phyloP scores from a whole-genome alignment of 345 rosid species.

The Turritis glabra region DNA sequence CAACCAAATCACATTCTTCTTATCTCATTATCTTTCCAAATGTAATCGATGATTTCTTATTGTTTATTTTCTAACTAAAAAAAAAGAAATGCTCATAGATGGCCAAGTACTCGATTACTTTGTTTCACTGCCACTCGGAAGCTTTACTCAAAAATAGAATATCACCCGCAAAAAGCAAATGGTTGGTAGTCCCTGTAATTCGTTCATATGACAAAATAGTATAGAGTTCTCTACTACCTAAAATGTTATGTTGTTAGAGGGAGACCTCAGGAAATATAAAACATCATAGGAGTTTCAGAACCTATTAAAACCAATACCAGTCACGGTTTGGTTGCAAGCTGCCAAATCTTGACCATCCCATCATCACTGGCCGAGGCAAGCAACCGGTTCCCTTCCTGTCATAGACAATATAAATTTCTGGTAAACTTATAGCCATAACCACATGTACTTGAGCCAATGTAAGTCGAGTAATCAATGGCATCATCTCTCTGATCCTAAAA shows the following conservation, averaged over 20 bases:
- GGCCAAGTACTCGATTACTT: too few species aligned
- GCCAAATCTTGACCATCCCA: constrained; percentile 76
- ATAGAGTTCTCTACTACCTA: not conserved
- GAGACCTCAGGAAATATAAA: not conserved
- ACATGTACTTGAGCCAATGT: not conserved
- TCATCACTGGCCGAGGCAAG: constrained; percentile 92
- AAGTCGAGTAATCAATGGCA: not conserved
- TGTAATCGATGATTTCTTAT: too few species aligned
- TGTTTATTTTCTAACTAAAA: too few species aligned
- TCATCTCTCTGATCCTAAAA: constrained; percentile 5
- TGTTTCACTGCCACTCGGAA: too few species aligned
- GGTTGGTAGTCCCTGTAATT: too few species aligned
- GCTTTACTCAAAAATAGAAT: too few species aligned
- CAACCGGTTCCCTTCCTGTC: constrained; percentile 41
- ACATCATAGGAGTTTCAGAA: constrained; percentile 12
- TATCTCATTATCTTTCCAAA: too few species aligned
- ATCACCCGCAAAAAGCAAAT: too few species aligned
- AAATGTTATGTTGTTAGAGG: not conserved
- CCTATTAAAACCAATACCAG: constrained; percentile 8
- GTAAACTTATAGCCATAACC: not conserved
- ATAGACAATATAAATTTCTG: not conserved
- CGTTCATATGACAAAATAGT: not conserved
- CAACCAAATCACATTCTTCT: too few species aligned
- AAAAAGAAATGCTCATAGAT: too few species aligned
- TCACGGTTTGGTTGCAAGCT: constrained; percentile 48